These are phyloP conservation scores for Panicum hallii DNA, from an alignment of 202 grass and related monocot genomes.

Conservation along the genomic window DNA sequence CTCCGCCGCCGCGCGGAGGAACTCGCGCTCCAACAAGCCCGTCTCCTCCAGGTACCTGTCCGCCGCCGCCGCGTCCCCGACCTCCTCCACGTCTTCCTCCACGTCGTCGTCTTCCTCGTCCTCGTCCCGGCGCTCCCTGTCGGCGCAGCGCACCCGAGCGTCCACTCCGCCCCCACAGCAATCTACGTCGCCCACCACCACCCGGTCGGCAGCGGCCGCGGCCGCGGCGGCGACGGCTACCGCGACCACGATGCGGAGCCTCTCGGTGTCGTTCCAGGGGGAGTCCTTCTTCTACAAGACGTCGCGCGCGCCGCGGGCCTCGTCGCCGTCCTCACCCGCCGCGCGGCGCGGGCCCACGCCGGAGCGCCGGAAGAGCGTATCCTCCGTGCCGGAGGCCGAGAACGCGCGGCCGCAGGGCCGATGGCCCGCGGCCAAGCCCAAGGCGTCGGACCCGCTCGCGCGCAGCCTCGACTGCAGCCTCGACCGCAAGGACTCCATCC, in stretches of 20 bases:
- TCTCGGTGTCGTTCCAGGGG: constrained; percentile 98
- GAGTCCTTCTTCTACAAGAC: constrained; percentile 96
- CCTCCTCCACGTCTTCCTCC: constrained; percentile 58
- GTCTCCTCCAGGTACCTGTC: constrained; percentile 55
- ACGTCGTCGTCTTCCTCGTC: constrained; percentile 42
- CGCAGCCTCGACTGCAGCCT: constrained; percentile 85
- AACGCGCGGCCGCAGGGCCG: constrained; percentile 67
- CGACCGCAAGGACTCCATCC: constrained; percentile 86
- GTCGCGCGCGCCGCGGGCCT: constrained; percentile 51
- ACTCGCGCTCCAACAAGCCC: constrained; percentile 59
- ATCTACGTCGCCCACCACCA: constrained; percentile 46
- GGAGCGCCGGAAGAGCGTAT: constrained; percentile 63
- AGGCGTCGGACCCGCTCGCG: constrained; percentile 72
- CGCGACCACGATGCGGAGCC: constrained; percentile 86
- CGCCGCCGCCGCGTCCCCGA: constrained; percentile 58
- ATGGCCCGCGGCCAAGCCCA: constrained; percentile 76
- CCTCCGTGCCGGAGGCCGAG: constrained; percentile 63
- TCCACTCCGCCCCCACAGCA: constrained; percentile 51
- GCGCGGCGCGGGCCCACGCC: constrained; percentile 70
- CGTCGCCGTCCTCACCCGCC: constrained; percentile 56
- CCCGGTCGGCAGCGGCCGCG: not conserved
- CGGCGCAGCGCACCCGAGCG: constrained; percentile 61
- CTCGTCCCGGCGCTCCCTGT: constrained; percentile 61
- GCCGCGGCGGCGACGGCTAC: constrained; percentile 30
- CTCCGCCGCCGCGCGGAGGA: constrained; percentile 47